A percentile compares a stretch with the other conserved stretches of the same genome.
Evolutionary conservation across 805 yeast genomes (phyloP).

Genomic region (Cyberlindnera nakhonratchasimensis): DNA sequence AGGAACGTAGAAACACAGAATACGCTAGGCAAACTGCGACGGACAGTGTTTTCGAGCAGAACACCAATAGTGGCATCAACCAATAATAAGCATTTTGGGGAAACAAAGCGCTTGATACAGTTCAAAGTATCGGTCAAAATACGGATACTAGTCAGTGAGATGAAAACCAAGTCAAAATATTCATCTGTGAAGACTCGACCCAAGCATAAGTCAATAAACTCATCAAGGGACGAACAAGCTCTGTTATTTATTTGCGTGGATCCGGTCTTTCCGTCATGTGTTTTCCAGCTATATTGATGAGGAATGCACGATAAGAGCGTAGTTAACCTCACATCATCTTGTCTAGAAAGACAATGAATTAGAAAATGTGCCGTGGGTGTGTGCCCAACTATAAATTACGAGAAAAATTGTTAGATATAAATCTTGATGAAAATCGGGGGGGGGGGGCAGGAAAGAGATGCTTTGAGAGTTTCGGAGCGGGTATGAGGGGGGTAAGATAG

Average conservation of each 20-base stretch:
- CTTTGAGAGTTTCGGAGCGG: no score
- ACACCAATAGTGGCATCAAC: constrained; percentile 19
- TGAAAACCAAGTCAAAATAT: constrained; percentile 13
- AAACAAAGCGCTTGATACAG: neutral
- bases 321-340: neutral
- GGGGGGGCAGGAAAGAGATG: no score
- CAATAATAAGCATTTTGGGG: constrained; percentile 8
- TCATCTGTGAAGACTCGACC: neutral
- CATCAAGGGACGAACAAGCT: neutral
- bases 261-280: neutral
- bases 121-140: constrained; percentile 5
- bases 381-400: constrained; percentile 19
- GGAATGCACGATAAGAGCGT: neutral
- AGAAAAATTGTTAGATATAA: constrained; percentile 6
- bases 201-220: neutral
- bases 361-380: constrained; percentile 14
- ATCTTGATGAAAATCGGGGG: no score
- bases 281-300: neutral
- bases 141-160: constrained; percentile 14
- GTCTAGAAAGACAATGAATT: neutral
- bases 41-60: constrained; percentile 10
- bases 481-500: neutral
- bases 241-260: neutral
- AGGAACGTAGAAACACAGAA: neutral
- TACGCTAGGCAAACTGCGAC: neutral